These are phyloP conservation scores for Corinectria fuckeliana DNA, from an alignment of 2,329 filamentous ascomycete genomes.

Conservation along the genomic window DNA sequence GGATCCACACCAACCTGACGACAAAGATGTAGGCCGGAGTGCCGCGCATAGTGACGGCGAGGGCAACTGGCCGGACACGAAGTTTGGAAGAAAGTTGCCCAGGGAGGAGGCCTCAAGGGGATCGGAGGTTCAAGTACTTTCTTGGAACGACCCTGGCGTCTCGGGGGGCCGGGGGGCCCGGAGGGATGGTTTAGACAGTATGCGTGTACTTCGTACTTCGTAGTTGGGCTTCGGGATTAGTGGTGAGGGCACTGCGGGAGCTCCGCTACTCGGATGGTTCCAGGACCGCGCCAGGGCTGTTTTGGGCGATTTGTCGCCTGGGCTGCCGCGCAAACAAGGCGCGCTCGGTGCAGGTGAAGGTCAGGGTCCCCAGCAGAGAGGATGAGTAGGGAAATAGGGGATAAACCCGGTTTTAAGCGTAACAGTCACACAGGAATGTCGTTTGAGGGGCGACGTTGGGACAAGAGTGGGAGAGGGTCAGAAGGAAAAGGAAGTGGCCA, in stretches of 20 bases:
- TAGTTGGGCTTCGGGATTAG: neutral
- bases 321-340: conserved; percentile 4
- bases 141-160: conserved; percentile 4
- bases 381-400: neutral
- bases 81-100: neutral
- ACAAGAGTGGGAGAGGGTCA: neutral
- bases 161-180: conserved; percentile 8
- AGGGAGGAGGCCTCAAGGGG: conserved; percentile 10
- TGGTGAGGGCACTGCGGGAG: neutral
- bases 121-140: conserved; percentile 13
- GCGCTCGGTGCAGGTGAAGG: conserved; percentile 3
- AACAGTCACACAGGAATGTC: neutral
- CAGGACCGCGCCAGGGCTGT: conserved; percentile 9
- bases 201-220: conserved; percentile 6
- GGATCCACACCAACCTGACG: conserved; percentile 46
- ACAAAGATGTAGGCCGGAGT: conserved; percentile 53
- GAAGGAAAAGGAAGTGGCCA: neutral
- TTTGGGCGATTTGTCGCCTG: conserved; percentile 13
- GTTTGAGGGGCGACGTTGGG: neutral
- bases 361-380: neutral
- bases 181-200: conserved; percentile 10
- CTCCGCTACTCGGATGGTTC: conserved; percentile 16
- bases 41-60: conserved; percentile 45
- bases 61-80: conserved; percentile 7
- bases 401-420: neutral